Evolutionary conservation across 2,329 filamentous ascomycete genomes (phyloP).

Genomic region (Thelonectria olida): DNA sequence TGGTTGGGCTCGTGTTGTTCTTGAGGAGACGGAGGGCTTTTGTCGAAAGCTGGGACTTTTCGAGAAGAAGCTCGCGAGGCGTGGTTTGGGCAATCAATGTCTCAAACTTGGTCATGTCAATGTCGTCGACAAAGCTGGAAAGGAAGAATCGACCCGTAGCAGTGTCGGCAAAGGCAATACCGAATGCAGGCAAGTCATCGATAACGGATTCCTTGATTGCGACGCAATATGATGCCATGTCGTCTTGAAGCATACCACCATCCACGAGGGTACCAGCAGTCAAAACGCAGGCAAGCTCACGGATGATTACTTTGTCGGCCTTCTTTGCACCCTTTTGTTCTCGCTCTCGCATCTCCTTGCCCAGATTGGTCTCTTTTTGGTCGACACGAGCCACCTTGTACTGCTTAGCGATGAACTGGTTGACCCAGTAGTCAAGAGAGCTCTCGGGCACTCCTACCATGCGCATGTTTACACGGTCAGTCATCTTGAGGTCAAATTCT

Average conservation of each 20-base stretch:
- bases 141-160: slow-evolving; percentile 95
- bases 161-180: slow-evolving; percentile 93
- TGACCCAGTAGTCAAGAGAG: slow-evolving; percentile 96
- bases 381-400: slow-evolving; percentile 97
- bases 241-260: slow-evolving; percentile 95
- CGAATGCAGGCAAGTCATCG: slow-evolving; percentile 83
- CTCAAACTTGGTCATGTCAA: slow-evolving; percentile 95
- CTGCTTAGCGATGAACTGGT: slow-evolving; percentile 97
- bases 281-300: slow-evolving; percentile 89
- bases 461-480: slow-evolving; percentile 98
- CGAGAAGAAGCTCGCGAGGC: slow-evolving; percentile 87
- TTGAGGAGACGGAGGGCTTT: slow-evolving; percentile 93
- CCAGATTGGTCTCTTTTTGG: slow-evolving; percentile 94
- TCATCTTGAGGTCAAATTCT: slow-evolving; percentile 96
- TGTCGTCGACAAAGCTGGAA: slow-evolving; percentile 91
- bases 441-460: slow-evolving; percentile 99
- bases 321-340: slow-evolving; percentile 73
- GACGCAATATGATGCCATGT: slow-evolving; percentile 96
- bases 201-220: slow-evolving; percentile 86
- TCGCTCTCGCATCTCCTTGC: slow-evolving; percentile 98
- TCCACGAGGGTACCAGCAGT: slow-evolving; percentile 95
- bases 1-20: slow-evolving; percentile 92
- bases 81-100: slow-evolving; percentile 93
- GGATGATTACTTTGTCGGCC: slow-evolving; percentile 90
- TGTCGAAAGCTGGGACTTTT: slow-evolving; percentile 87